These are phyloP conservation scores for Rostrohypoxylon terebratum DNA, from an alignment of 495 filamentous ascomycete species.

Conservation along the genomic window DNA sequence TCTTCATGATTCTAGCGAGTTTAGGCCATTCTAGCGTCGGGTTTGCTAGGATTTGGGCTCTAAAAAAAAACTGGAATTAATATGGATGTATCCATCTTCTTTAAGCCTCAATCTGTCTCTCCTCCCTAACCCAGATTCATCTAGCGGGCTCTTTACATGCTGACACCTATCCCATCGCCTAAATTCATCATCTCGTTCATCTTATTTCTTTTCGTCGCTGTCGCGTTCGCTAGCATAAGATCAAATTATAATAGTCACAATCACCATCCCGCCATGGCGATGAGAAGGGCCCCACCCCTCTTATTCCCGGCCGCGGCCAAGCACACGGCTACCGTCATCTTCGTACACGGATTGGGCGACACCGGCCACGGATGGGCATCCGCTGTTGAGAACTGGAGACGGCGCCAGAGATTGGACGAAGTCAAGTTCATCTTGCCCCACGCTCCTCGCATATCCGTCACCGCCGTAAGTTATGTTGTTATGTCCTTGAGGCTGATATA, in stretches of 20 bases:
- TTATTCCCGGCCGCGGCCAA: conserved; percentile 88
- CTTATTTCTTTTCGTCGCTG: conserved; percentile 12
- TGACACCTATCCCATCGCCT: neutral
- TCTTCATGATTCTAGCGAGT: neutral
- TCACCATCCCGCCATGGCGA: conserved; percentile 45
- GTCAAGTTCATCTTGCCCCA: conserved; percentile 94
- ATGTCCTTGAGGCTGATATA: no score
- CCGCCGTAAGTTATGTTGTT: conserved; percentile 68
- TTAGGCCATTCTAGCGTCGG: neutral
- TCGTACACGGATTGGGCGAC: conserved; percentile 91
- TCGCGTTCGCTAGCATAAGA: conserved; percentile 17
- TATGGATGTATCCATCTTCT: neutral
- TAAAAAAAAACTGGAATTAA: conserved; percentile 1
- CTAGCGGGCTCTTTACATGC: conserved; percentile 24
- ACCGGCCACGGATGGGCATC: conserved; percentile 80
- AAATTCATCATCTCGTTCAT: conserved; percentile 14
- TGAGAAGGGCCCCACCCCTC: conserved; percentile 57
- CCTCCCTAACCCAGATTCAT: neutral
- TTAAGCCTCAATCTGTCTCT: conserved; percentile 16
- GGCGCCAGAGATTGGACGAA: conserved; percentile 84
- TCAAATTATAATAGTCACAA: neutral
- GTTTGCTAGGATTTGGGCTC: neutral
- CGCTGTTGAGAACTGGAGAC: conserved; percentile 90
- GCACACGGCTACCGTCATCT: conserved; percentile 95
- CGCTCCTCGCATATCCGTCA: conserved; percentile 91